Base-by-base conservation (phyloP, 2,329 filamentous ascomycete species). In the Pseudogymnoascus sp. region DNA sequence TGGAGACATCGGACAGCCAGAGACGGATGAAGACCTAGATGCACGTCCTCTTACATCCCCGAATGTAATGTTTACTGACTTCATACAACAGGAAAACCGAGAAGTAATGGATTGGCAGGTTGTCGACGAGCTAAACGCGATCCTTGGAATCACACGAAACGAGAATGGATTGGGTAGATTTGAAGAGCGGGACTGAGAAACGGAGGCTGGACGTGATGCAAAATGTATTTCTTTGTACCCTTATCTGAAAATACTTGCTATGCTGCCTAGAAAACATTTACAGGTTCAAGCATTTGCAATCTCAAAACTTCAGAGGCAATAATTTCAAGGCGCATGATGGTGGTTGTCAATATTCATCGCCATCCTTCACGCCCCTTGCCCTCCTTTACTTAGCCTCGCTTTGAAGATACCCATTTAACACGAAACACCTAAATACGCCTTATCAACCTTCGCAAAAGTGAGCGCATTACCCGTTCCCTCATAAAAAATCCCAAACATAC, bases 401-500 rank as follows among this genome's bases (percentile, higher is more conserved):
- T 21, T 21, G 21, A 33, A 33, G n/a, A 55, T 55, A 33, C 8
- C 48, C 7, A 8, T 27, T 51, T 29, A 55, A 27, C 48, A 55
- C 15, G 48, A 55, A 33, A 55, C 48, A 8, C 48, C 48, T 29
- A 55, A 33, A n/a, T 15, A 55, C 29, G 48, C 48, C 29, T 55
- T 55, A 13, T 55, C 48, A 13, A 55, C 48, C 27, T 33, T 55
- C n/a, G 48, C 27, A 55, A 55, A 55, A 17, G 2, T 55, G 48
- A 55, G 48, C n/a, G 27, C 17, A 55, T 55, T 55, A 12, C 2
- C 9, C 48, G 2, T 1, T 5, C 48, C 48, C 48, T 55, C 48
- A 55, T 55, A 55, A 55, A 55, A 55, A 29, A 55, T 55, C 15
- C 48, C 48, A 55, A 55, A 55, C 48, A 3, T 33, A 33, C 33